Percentiles rank a stretch among this genome's conserved stretches.
Conservation (phyloP, 2,329 filamentous ascomycete species). For the Dothideomycetidae sp. region DNA sequence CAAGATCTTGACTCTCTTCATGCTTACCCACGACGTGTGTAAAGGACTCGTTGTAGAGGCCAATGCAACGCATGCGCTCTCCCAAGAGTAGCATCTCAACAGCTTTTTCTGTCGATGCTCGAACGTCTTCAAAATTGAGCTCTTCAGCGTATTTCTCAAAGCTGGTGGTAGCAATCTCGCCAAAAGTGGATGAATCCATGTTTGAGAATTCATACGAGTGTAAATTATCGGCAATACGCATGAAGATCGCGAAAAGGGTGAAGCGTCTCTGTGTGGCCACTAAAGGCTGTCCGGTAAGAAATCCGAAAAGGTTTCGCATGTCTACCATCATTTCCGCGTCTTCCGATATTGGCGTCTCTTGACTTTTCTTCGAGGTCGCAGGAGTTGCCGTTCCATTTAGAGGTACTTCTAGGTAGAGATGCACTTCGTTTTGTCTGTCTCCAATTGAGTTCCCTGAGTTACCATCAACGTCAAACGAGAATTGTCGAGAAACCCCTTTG, state of each 20-base stretch:
- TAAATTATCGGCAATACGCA: conserved; percentile 44
- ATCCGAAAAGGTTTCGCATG: conserved; percentile 50
- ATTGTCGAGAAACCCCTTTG: conserved; percentile 3
- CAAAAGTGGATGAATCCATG: conserved; percentile 48
- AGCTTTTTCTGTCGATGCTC: conserved; percentile 72
- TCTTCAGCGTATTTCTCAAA: conserved; percentile 68
- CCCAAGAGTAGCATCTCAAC: conserved; percentile 80
- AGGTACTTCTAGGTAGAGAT: conserved; percentile 36
- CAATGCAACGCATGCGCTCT: conserved; percentile 68
- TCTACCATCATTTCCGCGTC: conserved; percentile 39
- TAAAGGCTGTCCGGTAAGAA: conserved; percentile 46
- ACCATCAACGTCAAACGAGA: conserved; percentile 4
- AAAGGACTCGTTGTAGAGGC: conserved; percentile 82
- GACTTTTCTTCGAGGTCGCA: background rate
- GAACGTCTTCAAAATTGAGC: conserved; percentile 61
- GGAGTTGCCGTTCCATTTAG: conserved; percentile 35
- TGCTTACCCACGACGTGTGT: conserved; percentile 80
- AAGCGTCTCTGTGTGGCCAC: conserved; percentile 42
- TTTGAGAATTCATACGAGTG: conserved; percentile 47
- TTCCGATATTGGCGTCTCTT: conserved; percentile 4
- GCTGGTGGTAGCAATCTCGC: conserved; percentile 46
- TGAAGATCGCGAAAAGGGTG: conserved; percentile 45
- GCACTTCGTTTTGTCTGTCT: too few relatives aligned
- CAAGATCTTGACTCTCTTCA: conserved; percentile 54
- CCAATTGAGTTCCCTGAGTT: too few relatives aligned